Conservation (phyloP, 371 early-diverging fungal species). For the Synchytrium microbalum region DNA sequence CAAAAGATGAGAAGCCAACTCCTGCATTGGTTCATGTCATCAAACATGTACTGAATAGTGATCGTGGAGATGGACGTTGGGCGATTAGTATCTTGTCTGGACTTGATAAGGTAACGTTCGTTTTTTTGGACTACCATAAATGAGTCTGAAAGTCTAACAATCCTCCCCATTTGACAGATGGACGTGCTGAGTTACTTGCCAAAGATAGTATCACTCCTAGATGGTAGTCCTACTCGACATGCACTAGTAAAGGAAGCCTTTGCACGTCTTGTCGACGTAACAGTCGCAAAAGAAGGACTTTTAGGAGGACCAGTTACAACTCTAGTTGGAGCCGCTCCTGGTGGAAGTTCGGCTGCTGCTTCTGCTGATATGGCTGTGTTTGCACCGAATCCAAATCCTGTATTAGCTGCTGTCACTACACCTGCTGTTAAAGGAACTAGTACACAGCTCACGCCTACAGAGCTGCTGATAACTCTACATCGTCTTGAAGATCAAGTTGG, state of each 20-base stretch:
- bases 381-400: not conserved
- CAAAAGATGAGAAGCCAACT: slow-evolving; percentile 55
- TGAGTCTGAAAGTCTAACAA: not conserved
- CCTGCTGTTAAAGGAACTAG: not conserved
- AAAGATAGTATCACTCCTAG: slow-evolving; percentile 54
- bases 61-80: slow-evolving; percentile 58
- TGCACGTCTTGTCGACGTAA: slow-evolving; percentile 25
- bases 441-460: slow-evolving; percentile 42
- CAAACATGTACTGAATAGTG: slow-evolving; percentile 39
- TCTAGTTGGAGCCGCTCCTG: not conserved
- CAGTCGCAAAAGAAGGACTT: not conserved
- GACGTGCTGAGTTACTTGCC: slow-evolving; percentile 51
- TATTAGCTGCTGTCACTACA: not conserved
- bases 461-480: slow-evolving; percentile 52
- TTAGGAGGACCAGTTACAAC: not conserved
- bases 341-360: not conserved
- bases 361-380: not conserved
- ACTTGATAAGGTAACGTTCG: slow-evolving; percentile 45
- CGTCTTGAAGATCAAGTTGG: slow-evolving; percentile 48
- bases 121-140: slow-evolving; percentile 10
- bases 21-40: slow-evolving; percentile 56
- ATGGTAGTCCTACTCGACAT: slow-evolving; percentile 27
- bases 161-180: slow-evolving; percentile 20
- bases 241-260: slow-evolving; percentile 53
- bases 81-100: slow-evolving; percentile 58